Evolutionary conservation across 139 green algal species (phyloP).

Genomic region (Tetraselmis striata): DNA sequence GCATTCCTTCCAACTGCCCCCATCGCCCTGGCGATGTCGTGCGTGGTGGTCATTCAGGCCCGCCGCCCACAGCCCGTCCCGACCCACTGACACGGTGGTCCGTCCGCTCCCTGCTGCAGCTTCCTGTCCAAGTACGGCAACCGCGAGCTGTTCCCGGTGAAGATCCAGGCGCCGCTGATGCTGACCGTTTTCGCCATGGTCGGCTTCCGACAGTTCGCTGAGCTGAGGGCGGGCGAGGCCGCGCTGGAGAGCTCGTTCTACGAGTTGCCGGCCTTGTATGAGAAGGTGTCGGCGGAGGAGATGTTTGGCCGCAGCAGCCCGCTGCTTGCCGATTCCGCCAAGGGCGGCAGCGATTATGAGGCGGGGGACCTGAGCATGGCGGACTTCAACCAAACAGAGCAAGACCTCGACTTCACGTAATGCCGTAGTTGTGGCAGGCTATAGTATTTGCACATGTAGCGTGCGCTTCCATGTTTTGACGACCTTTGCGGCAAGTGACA

Average conservation of each 20-base stretch:
- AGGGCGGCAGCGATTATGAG: not conserved
- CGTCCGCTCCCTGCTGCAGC: not conserved
- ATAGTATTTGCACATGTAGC: too few species aligned
- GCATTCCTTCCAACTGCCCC: too few species aligned
- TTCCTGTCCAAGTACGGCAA: conserved; percentile 50
- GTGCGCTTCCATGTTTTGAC: too few species aligned
- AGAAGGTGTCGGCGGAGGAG: not conserved
- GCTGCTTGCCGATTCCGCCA: too few species aligned
- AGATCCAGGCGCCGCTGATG: conserved; percentile 65
- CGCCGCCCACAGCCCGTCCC: too few species aligned
- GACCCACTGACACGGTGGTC: too few species aligned
- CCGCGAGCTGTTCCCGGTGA: conserved; percentile 70
- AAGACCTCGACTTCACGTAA: too few species aligned
- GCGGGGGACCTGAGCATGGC: not conserved
- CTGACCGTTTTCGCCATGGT: conserved; percentile 65
- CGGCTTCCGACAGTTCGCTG: conserved; percentile 51
- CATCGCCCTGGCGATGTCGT: too few species aligned
- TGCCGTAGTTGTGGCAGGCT: too few species aligned
- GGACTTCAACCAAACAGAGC: too few species aligned
- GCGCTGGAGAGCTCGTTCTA: conserved; percentile 20
- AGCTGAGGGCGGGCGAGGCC: conserved; percentile 13
- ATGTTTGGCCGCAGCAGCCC: not conserved
- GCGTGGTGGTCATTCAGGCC: too few species aligned
- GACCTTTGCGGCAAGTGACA: too few species aligned
- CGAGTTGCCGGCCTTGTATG: conserved; percentile 23